A percentile compares a stretch with the other conserved stretches of the same genome.
phyloP scores from a whole-genome alignment of 495 filamentous ascomycete species.

The Annulohypoxylon maeteangense region DNA sequence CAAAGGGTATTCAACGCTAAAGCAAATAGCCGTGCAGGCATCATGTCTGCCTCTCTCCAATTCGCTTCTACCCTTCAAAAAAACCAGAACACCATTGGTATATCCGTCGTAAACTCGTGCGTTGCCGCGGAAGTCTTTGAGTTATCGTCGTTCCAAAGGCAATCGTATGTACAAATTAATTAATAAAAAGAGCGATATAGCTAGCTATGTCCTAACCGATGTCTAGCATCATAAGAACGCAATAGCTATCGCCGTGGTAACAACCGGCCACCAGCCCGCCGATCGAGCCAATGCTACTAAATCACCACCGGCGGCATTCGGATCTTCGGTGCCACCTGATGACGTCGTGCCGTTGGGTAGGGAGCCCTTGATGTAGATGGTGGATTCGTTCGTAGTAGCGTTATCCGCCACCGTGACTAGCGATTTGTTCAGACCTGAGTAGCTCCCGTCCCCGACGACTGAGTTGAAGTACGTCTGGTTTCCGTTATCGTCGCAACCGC shows the following conservation, averaged over 20 bases:
- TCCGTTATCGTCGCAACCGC: constrained; percentile 81
- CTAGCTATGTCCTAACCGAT: neutral
- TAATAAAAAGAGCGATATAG: neutral
- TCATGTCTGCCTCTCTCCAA: neutral
- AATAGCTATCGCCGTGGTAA: constrained; percentile 65
- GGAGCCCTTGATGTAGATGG: constrained; percentile 85
- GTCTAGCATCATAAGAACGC: constrained; percentile 40
- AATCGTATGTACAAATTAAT: constrained; percentile 7
- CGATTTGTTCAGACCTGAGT: constrained; percentile 67
- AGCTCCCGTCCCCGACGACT: constrained; percentile 73
- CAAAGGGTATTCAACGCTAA: neutral
- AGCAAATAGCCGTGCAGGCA: neutral
- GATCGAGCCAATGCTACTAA: constrained; percentile 54
- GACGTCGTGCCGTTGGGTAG: constrained; percentile 85
- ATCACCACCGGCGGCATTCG: constrained; percentile 49
- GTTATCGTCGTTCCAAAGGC: neutral
- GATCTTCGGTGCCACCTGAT: constrained; percentile 63
- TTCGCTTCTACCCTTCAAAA: constrained; percentile 1
- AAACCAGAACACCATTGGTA: constrained; percentile 24
- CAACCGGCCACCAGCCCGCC: constrained; percentile 69
- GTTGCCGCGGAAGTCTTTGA: constrained; percentile 2
- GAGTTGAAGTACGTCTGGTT: constrained; percentile 65
- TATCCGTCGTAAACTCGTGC: constrained; percentile 12
- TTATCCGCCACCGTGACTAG: constrained; percentile 73
- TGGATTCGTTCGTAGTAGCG: constrained; percentile 66